Conservation (phyloP, 2,329 filamentous ascomycete genomes). For the Phoma sp. region DNA sequence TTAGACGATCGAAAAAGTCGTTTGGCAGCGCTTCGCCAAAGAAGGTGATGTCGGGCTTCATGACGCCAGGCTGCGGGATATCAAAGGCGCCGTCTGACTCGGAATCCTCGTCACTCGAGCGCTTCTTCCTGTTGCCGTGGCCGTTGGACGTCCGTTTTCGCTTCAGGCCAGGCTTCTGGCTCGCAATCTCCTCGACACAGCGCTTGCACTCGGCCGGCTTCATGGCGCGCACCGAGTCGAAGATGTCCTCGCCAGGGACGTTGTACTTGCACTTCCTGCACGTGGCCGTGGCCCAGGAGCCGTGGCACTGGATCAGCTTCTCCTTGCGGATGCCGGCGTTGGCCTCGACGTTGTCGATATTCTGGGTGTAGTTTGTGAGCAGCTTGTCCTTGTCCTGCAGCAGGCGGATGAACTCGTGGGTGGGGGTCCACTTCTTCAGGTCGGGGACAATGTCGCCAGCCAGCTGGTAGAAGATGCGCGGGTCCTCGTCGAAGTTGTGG, state of each 20-base stretch:
- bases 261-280: slow-evolving; percentile 82
- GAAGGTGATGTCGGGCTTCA: slow-evolving; percentile 98
- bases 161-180: slow-evolving; percentile 57
- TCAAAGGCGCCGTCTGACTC: slow-evolving; percentile 68
- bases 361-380: slow-evolving; percentile 97
- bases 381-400: slow-evolving; percentile 88
- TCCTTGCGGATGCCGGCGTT: slow-evolving; percentile 80
- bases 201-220: slow-evolving; percentile 77
- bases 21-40: slow-evolving; percentile 91
- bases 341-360: slow-evolving; percentile 95
- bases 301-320: slow-evolving; percentile 94
- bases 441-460: slow-evolving; percentile 89
- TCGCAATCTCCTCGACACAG: slow-evolving; percentile 66
- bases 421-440: slow-evolving; percentile 82
- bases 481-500: slow-evolving; percentile 81
- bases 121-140: slow-evolving; percentile 44
- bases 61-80: slow-evolving; percentile 75
- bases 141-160: slow-evolving; percentile 60
- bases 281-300: slow-evolving; percentile 89
- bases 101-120: slow-evolving; percentile 62
- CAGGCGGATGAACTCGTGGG: slow-evolving; percentile 90
- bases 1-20: slow-evolving; percentile 79
- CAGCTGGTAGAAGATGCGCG: slow-evolving; percentile 86
- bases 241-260: slow-evolving; percentile 78
- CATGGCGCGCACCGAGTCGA: slow-evolving; percentile 77